phyloP scores from a whole-genome alignment of 2,329 filamentous ascomycete species.

The Colletotrichum tabaci region DNA sequence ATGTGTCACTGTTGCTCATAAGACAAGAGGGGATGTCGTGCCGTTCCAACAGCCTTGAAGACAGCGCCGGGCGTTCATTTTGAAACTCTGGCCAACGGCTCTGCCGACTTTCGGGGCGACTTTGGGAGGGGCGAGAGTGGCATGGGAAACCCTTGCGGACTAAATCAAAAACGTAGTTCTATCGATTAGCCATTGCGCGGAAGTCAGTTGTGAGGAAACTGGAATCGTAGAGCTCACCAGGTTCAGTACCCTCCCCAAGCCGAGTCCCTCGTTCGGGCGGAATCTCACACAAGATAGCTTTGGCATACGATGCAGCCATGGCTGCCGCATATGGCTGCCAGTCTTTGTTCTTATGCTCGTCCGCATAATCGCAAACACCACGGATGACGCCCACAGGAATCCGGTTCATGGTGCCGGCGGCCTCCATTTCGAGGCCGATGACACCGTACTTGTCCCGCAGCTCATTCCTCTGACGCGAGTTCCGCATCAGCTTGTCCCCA shows the following conservation, averaged over 20 bases:
- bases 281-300: conserved; percentile 16
- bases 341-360: conserved; percentile 51
- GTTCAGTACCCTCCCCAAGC: too few relatives aligned
- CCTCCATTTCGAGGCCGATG: conserved; percentile 54
- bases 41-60: neutral
- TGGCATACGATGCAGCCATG: conserved; percentile 49
- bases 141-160: too few relatives aligned
- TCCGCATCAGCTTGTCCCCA: conserved; percentile 51
- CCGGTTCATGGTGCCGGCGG: conserved; percentile 51
- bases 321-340: conserved; percentile 56
- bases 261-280: too few relatives aligned
- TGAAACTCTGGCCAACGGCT: neutral
- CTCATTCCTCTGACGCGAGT: conserved; percentile 44
- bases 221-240: too few relatives aligned
- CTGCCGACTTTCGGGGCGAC: too few relatives aligned
- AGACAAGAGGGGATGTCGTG: neutral
- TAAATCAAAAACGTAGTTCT: too few relatives aligned
- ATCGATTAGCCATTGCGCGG: too few relatives aligned
- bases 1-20: neutral
- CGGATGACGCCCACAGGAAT: conserved; percentile 52
- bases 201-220: too few relatives aligned
- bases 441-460: conserved; percentile 48
- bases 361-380: conserved; percentile 53
- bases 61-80: conserved; percentile 1
- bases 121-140: too few relatives aligned